Base-by-base conservation (phyloP, 2,329 filamentous ascomycete genomes). In the Fusarium multiceps region DNA sequence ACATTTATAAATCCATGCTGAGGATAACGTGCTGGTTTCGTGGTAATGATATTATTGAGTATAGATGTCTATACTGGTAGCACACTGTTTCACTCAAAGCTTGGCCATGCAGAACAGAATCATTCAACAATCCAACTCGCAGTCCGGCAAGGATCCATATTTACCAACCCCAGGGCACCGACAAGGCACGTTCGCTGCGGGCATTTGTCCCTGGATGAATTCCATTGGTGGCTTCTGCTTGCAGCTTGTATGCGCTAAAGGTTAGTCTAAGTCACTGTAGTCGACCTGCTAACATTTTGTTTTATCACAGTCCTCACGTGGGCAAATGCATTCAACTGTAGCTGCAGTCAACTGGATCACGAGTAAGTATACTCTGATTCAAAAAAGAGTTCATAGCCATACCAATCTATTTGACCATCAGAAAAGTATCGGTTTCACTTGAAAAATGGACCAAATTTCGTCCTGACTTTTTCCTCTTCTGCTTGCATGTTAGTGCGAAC, bases 401-500 rank as follows among this genome's bases (percentile, higher is more conserved):
- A 9, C n/a, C 25, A 41, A 16, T n/a, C 6, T 7, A 9, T 23
- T 12, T n/a, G 13, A 54, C 4, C 27, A 37, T 10, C 6, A 28
- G 8, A 32, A 27, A 8, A 10, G 7, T n/a, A 16, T 16, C 20
- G 46, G 16, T 21, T 37, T 12, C n/a, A 27, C 40, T 14, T 37
- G 30, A 13, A 23, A 34, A 46, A 41, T 23, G 45, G 25, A 53
- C 42, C 20, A 16, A 37, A 21, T 34, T 23, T 47, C 40, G 20
- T 45, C 23, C 25, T 21, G 21, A 20, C 21, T 18, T 41, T 34
- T 25, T 28, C 43, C 11, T 23, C 41, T 46, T 28, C 25, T 34
- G 34, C 25, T 51, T 63, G 48, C 27, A 40, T 54, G 37, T 49
- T 59, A 58, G 62, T 55, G 55, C 51, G 48, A 54, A 58, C 45